phyloP scores from a whole-genome alignment of 169 alveolate genomes.

The Eimeria falciformis region DNA sequence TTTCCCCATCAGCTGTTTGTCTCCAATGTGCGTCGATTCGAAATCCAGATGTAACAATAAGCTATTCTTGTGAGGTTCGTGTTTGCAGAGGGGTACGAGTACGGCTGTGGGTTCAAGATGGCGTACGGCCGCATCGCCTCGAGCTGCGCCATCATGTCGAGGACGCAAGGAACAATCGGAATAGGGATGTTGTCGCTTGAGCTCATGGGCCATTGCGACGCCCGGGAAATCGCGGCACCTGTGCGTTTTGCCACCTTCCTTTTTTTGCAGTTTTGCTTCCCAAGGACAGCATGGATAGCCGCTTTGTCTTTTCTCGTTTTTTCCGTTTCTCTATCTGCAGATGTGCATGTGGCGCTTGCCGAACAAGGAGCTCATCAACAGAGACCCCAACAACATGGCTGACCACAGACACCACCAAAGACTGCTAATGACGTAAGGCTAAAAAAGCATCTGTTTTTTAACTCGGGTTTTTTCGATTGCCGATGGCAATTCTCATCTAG shows the following conservation, averaged over 20 bases:
- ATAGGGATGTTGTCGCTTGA: conserved; percentile 91
- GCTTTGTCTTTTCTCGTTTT: neutral
- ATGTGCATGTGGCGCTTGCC: conserved; percentile 93
- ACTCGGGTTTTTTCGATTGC: neutral
- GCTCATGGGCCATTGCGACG: conserved; percentile 81
- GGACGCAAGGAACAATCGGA: conserved; percentile 90
- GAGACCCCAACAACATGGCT: conserved; percentile 87
- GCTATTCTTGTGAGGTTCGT: neutral
- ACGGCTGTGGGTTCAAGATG: conserved; percentile 93
- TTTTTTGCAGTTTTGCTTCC: neutral
- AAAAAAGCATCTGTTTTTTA: neutral
- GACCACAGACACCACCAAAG: conserved; percentile 93
- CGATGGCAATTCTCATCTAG: neutral
- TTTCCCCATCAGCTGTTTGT: neutral
- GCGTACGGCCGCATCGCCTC: conserved; percentile 90
- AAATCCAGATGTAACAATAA: neutral
- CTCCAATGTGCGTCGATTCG: neutral
- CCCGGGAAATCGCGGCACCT: conserved; percentile 77
- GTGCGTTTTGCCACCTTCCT: neutral
- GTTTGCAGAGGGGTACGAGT: conserved; percentile 80
- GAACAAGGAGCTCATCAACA: conserved; percentile 89
- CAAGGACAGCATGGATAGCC: neutral
- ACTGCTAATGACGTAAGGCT: conserved; percentile 86
- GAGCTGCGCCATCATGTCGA: conserved; percentile 91
- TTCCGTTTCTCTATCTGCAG: conserved; percentile 49